Conservation (phyloP, 495 filamentous ascomycete genomes). For the Hypoxylon cercidicola region DNA sequence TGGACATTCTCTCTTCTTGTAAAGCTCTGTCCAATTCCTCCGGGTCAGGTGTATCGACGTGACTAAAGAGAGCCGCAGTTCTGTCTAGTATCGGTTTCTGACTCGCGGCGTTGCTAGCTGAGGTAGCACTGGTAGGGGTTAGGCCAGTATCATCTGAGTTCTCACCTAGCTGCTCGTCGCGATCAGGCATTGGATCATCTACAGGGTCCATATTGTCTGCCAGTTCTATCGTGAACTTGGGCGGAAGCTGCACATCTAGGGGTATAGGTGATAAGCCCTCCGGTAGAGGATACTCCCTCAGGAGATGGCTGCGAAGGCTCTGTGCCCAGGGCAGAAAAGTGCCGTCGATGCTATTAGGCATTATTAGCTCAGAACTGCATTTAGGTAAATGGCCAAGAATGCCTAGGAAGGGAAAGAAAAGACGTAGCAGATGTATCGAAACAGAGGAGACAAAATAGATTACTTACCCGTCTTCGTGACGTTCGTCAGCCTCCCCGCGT, state of each 20-base stretch:
- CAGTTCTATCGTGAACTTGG: conserved; percentile 77
- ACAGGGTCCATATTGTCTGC: conserved; percentile 37
- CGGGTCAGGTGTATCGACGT: conserved; percentile 28
- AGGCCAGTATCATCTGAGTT: neutral
- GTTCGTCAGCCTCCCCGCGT: conserved; percentile 88
- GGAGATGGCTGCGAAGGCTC: conserved; percentile 69
- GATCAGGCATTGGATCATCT: conserved; percentile 30
- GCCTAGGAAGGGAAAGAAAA: neutral
- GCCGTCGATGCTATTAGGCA: conserved; percentile 70
- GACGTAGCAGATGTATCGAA: neutral
- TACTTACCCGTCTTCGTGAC: conserved; percentile 88
- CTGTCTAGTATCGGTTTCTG: conserved; percentile 28
- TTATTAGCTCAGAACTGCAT: conserved; percentile 14
- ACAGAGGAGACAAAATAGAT: neutral
- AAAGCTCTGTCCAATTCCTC: conserved; percentile 18
- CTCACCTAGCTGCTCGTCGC: conserved; percentile 4
- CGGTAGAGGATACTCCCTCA: conserved; percentile 75
- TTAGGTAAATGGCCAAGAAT: neutral
- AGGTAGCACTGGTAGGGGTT: conserved; percentile 1
- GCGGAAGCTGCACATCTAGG: conserved; percentile 77
- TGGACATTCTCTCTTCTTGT: conserved; percentile 30
- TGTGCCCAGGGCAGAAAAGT: conserved; percentile 81
- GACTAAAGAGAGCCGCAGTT: conserved; percentile 41
- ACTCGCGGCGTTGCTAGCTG: neutral
- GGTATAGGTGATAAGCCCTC: conserved; percentile 74